A percentile compares a stretch with the other conserved stretches of the same genome.
phyloP scores from a whole-genome alignment of 2,329 filamentous ascomycete species.

The Fusarium denticulatum region DNA sequence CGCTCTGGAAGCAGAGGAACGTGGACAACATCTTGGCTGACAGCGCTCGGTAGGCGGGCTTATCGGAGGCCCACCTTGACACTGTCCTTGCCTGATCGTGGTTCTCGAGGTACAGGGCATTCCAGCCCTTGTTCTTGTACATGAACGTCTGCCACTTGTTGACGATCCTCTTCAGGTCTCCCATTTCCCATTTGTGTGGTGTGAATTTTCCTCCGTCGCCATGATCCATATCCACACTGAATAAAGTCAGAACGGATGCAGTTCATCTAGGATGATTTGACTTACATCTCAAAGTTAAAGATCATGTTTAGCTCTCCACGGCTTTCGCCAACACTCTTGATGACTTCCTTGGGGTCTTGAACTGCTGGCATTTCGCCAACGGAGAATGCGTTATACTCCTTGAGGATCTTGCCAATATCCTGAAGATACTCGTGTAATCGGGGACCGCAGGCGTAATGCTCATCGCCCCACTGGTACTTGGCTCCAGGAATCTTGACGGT shows the following conservation, averaged over 20 bases:
- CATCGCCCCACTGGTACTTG: slow-evolving; percentile 56
- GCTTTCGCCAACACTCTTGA: slow-evolving; percentile 62
- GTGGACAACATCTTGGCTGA: slow-evolving; percentile 65
- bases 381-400: slow-evolving; percentile 66
- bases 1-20: slow-evolving; percentile 49
- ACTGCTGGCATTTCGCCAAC: slow-evolving; percentile 72
- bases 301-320: slow-evolving; percentile 68
- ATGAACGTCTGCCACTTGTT: slow-evolving; percentile 56
- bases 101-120: slow-evolving; percentile 70
- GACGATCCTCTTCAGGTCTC: slow-evolving; percentile 41
- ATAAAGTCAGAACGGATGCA: background rate
- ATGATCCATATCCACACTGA: slow-evolving; percentile 63
- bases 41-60: slow-evolving; percentile 35
- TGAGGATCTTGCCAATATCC: slow-evolving; percentile 68
- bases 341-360: slow-evolving; percentile 61
- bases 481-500: slow-evolving; percentile 51
- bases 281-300: slow-evolving; percentile 65
- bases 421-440: slow-evolving; percentile 69
- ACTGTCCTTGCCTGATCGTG: slow-evolving; percentile 69
- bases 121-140: slow-evolving; percentile 61
- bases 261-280: rapidly evolving
- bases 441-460: slow-evolving; percentile 66
- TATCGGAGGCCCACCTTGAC: slow-evolving; percentile 55
- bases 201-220: slow-evolving; percentile 49
- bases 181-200: slow-evolving; percentile 20